Conservation (phyloP, 169 alveolate species). For the Cryptosporidium meleagridis region DNA sequence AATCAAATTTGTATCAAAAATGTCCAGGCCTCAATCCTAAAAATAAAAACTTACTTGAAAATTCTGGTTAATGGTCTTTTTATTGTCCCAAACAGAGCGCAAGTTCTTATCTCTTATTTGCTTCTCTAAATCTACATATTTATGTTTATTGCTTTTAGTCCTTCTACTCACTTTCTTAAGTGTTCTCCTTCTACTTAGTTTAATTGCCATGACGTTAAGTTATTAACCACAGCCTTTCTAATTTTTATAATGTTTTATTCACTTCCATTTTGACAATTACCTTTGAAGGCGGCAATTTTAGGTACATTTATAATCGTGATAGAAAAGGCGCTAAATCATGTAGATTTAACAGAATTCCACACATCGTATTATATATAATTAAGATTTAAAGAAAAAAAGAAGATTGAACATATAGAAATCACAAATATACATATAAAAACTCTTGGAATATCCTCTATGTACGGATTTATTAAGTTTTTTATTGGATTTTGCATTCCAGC, state of each 20-base stretch:
- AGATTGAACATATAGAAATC: background rate
- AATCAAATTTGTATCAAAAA: background rate
- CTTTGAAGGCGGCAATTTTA: background rate
- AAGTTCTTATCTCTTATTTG: conserved; percentile 67
- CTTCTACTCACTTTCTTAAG: conserved; percentile 53
- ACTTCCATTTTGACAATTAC: background rate
- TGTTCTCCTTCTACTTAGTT: conserved; percentile 61
- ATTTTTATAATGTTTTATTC: background rate
- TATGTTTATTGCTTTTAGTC: conserved; percentile 46
- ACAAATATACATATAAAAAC: background rate
- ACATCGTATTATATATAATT: background rate
- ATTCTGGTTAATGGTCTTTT: conserved; percentile 54
- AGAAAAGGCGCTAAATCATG: background rate
- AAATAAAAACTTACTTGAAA: conserved; percentile 30
- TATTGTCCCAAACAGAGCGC: conserved; percentile 46
- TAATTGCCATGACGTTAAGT: conserved; percentile 39
- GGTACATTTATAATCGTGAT: background rate
- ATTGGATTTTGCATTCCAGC: conserved; percentile 40
- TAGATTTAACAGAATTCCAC: background rate
- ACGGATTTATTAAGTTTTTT: background rate
- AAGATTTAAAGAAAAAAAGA: background rate
- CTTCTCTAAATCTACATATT: conserved; percentile 62
- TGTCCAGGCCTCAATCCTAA: background rate
- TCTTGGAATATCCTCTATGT: background rate
- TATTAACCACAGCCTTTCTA: background rate